Percentiles rank a stretch among this genome's conserved stretches.
These are phyloP conservation scores for Mucor piriformis DNA, from an alignment of 371 early-diverging fungal species.

Conservation along the genomic window DNA sequence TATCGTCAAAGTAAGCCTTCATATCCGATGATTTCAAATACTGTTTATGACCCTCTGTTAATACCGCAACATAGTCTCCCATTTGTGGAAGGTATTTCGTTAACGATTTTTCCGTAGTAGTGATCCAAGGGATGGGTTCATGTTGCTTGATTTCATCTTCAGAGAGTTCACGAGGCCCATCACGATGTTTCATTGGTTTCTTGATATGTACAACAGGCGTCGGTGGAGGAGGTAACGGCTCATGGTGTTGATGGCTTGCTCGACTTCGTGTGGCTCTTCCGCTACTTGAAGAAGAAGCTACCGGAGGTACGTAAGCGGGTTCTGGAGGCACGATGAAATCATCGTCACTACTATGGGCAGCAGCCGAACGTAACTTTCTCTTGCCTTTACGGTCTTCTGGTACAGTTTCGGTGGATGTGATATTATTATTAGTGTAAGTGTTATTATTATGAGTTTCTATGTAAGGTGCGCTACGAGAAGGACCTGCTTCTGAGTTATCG, in stretches of 20 bases:
- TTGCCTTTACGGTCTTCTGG: conserved; percentile 42
- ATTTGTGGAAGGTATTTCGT: conserved; percentile 75
- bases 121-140: conserved; percentile 68
- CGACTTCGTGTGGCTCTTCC: conserved; percentile 20
- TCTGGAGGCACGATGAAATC: background rate
- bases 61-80: conserved; percentile 65
- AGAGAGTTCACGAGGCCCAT: conserved; percentile 29
- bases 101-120: conserved; percentile 51
- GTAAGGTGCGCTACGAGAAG: conserved; percentile 16
- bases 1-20: conserved; percentile 54
- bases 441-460: conserved; percentile 14
- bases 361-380: conserved; percentile 30
- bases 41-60: conserved; percentile 67
- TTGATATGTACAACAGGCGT: conserved; percentile 7
- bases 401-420: background rate
- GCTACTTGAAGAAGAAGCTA: background rate
- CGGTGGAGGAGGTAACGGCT: background rate
- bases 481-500: conserved; percentile 39
- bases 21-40: conserved; percentile 61
- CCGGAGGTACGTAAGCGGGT: background rate
- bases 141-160: conserved; percentile 38
- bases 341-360: conserved; percentile 35
- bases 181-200: conserved; percentile 25
- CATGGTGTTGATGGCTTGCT: background rate
- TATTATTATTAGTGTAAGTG: background rate